Evolutionary conservation across 2,329 filamentous ascomycete genomes (phyloP), one percentile per base, ranked within the genome.

Genomic region (Colletotrichum acutatum): DNA sequence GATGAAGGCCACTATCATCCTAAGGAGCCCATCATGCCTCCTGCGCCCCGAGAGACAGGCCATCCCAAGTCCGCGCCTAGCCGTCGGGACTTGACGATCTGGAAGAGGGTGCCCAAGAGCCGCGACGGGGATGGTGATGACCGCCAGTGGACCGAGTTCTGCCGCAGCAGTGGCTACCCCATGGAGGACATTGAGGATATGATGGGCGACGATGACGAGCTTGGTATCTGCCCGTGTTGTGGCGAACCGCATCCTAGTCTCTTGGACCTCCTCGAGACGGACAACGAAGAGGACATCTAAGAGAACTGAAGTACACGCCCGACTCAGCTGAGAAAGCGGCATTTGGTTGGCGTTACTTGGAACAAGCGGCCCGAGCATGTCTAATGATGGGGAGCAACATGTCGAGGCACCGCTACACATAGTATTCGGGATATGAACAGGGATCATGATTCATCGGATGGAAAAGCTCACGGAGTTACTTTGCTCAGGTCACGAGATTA

Each of bases 141-240:
- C 37, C 86, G 87, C 26, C 77, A 80, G n/a, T 90, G 87, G 87
- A 79, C 82, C 19, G 82, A 88, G 46, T 90, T 89, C 75, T 84
- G 80, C 62, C 80, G 83, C 37, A 79, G 75, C 61, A 83, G 78
- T 34, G 84, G 84, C 30, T 83, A 84, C 68, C 66, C 75, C 14
- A 68, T 75, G 60, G 73, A 74, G 26, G 63, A 71, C 6, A 24
- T 66, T 49, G 81, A 82, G 11, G 80, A 78, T 71, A 78, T 82
- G 60, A 80, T 77, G 22, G 79, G 80, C 56, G 82, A 83, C 14
- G 81, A 83, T 3, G 71, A 74, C 22, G 65, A 64, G 49, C 32
- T 68, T 64, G 80, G 79, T 30, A 72, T 81, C 54, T 85, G 83
- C 68, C 83, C 83, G 37, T 84, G 82, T 75, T 84, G 83, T 64